These are phyloP conservation scores for Volvox africanus DNA, from an alignment of 139 green algal genomes.

Conservation along the genomic window DNA sequence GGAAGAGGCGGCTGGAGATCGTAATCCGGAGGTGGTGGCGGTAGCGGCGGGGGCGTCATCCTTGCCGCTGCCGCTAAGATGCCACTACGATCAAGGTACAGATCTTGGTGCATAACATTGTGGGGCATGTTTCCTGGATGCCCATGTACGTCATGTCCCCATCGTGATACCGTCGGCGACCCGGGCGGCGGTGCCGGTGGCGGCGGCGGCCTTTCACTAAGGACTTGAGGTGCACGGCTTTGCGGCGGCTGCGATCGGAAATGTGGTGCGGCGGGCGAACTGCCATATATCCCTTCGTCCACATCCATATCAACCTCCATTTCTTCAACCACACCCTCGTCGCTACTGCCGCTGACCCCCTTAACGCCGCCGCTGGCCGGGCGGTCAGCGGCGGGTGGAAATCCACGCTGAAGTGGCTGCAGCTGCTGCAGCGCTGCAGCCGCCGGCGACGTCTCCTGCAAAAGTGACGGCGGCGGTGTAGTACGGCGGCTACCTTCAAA, in stretches of 20 bases:
- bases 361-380: background rate
- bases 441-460: background rate
- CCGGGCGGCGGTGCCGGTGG: too few relatives aligned
- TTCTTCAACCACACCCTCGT: background rate
- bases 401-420: background rate
- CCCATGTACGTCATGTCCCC: too few relatives aligned
- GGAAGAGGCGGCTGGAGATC: background rate
- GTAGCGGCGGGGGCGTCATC: background rate
- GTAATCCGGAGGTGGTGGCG: background rate
- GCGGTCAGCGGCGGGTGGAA: background rate
- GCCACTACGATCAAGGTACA: background rate
- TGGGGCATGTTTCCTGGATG: background rate
- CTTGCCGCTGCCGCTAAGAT: background rate
- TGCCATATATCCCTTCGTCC: background rate
- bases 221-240: too few relatives aligned
- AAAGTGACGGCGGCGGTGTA: background rate
- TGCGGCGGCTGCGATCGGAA: background rate
- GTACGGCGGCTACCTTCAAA: background rate
- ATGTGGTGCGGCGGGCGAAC: background rate
- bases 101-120: background rate
- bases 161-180: background rate
- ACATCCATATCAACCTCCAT: conserved; percentile 33
- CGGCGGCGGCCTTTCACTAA: background rate
- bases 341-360: background rate
- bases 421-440: background rate